phyloP scores from a whole-genome alignment of 768 basidiomycete species.

The Suillus discolor region DNA sequence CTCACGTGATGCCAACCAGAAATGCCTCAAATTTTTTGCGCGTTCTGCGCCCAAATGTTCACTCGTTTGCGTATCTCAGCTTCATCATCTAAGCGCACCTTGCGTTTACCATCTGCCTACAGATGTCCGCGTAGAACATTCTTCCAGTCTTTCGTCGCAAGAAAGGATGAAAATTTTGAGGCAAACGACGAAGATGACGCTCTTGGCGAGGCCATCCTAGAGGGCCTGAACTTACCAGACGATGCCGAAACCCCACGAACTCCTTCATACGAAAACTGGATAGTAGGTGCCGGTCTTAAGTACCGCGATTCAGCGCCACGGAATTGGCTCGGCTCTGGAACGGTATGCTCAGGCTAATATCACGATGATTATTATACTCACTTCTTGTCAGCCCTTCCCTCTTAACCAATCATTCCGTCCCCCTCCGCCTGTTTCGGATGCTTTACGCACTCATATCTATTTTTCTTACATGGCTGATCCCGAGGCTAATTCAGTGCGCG shows the following conservation, averaged over 20 bases:
- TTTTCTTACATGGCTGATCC: conserved; percentile 62
- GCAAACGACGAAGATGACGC: conserved; percentile 16
- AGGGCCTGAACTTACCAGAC: conserved; percentile 15
- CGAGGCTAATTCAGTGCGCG: conserved; percentile 53
- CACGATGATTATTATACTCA: conserved; percentile 7
- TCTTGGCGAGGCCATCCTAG: conserved; percentile 20
- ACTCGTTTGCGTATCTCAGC: conserved; percentile 21
- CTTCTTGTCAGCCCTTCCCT: conserved; percentile 69
- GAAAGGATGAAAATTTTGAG: conserved; percentile 5
- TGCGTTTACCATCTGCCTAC: conserved; percentile 11
- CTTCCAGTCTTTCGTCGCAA: conserved; percentile 19
- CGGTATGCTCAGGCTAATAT: conserved; percentile 46
- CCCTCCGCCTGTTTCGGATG: conserved; percentile 72
- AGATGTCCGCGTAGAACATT: conserved; percentile 20
- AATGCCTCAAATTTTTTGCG: conserved; percentile 21
- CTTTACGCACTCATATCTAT: conserved; percentile 59
- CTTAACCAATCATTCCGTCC: conserved; percentile 85
- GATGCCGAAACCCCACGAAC: conserved; percentile 16
- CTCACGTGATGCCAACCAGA: conserved; percentile 5
- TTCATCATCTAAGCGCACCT: conserved; percentile 11
- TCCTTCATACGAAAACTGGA: conserved; percentile 12
- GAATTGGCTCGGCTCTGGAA: conserved; percentile 63
- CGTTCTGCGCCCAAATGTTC: conserved; percentile 20
- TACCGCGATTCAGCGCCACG: conserved; percentile 41
- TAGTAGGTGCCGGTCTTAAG: conserved; percentile 20